These are phyloP conservation scores for Cardamine chenopodiifolia DNA, from an alignment of 345 rosid genomes.

Conservation along the genomic window DNA sequence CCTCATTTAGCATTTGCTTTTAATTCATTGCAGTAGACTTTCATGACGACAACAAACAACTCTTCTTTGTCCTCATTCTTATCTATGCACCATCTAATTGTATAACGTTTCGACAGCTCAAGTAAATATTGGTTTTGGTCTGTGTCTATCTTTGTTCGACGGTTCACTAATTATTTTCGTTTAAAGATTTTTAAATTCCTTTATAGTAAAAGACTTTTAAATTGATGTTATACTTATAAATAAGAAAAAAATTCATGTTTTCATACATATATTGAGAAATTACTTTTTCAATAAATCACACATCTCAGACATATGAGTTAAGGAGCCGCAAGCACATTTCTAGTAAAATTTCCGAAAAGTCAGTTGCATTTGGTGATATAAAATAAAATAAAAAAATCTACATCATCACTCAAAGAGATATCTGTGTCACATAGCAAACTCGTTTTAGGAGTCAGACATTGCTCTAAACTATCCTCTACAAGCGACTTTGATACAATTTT, in stretches of 20 bases:
- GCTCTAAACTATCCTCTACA: background rate
- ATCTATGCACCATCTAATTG: constrained; percentile 11
- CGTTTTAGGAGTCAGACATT: background rate
- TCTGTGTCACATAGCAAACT: background rate
- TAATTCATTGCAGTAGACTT: constrained; percentile 41
- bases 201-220: background rate
- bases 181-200: background rate
- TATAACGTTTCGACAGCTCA: background rate
- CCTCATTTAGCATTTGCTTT: constrained; percentile 44
- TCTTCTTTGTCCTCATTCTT: constrained; percentile 27
- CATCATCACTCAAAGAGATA: background rate
- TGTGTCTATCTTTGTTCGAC: background rate
- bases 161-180: background rate
- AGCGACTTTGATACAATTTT: background rate
- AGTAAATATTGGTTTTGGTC: background rate
- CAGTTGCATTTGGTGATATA: background rate
- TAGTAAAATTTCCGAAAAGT: background rate
- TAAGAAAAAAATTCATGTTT: background rate
- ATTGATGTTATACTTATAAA: background rate
- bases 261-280: background rate
- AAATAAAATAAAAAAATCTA: background rate
- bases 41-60: constrained; percentile 37
- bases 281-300: background rate
- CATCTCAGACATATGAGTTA: background rate
- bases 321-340: background rate